Evolutionary conservation across 352 stramenopile genomes (phyloP).

Genomic region (Phytopythium helicoides): DNA sequence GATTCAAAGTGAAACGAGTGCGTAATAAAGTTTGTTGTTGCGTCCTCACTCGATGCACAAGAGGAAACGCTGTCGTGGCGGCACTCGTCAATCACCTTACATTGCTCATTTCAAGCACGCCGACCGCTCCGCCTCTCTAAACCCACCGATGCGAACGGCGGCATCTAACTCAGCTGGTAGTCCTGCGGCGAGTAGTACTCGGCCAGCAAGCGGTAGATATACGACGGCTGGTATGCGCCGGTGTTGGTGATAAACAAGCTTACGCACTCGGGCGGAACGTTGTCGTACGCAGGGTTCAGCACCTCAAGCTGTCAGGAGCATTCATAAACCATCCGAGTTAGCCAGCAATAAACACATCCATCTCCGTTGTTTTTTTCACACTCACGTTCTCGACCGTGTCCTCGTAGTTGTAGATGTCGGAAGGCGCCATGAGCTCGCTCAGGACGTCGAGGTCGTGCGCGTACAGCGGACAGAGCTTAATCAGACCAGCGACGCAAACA

Average conservation of each 20-base stretch:
- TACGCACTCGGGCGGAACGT: conserved; percentile 96
- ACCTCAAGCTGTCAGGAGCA: conserved; percentile 84
- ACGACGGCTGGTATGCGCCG: conserved; percentile 97
- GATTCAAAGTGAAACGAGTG: no score
- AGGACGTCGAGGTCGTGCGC: conserved; percentile 97
- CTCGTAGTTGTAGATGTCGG: conserved; percentile 89
- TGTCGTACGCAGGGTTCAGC: conserved; percentile 97
- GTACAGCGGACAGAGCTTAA: conserved; percentile 98
- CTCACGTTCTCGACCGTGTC: conserved; percentile 83
- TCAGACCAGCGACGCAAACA: conserved; percentile 96
- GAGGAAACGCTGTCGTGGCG: no score
- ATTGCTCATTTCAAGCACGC: no score
- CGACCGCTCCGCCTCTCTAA: no score
- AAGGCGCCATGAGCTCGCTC: conserved; percentile 89
- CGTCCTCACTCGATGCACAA: no score
- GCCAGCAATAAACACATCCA: conserved; percentile 3
- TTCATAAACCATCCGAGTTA: conserved; percentile 11
- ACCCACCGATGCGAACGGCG: not conserved
- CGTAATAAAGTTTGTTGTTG: no score
- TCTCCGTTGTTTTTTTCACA: not conserved
- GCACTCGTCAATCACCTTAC: no score
- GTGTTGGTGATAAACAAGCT: conserved; percentile 98
- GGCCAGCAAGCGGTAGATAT: conserved; percentile 97
- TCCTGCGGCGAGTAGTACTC: conserved; percentile 99
- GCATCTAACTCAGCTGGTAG: conserved; percentile 79